These are phyloP conservation scores for Leptographium flavum DNA, from an alignment of 2,329 filamentous ascomycete species.

Conservation along the genomic window DNA sequence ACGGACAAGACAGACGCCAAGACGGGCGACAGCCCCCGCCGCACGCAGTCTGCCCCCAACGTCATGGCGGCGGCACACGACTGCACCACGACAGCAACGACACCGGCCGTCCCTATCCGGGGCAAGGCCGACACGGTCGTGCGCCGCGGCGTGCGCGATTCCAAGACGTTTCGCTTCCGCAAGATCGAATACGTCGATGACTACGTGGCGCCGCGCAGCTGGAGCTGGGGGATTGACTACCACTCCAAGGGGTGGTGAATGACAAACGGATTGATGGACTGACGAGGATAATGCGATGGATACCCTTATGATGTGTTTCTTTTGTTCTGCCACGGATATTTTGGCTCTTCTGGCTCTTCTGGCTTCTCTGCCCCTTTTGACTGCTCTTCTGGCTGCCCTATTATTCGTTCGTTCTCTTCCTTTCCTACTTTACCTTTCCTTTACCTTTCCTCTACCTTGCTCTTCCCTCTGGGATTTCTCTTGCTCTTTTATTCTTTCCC, in stretches of 20 bases:
- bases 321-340: background rate
- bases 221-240: constrained; percentile 5
- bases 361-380: background rate
- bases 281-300: background rate
- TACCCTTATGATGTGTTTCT: background rate
- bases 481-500: too few relatives aligned
- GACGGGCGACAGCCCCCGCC: background rate
- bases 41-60: constrained; percentile 6
- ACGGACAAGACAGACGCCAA: background rate
- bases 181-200: constrained; percentile 4
- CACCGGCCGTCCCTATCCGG: background rate
- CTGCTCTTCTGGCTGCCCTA: background rate
- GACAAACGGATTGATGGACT: too few relatives aligned
- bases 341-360: background rate
- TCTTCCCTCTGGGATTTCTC: too few relatives aligned
- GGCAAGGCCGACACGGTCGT: background rate
- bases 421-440: too few relatives aligned
- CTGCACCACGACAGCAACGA: background rate
- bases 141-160: background rate
- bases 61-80: background rate
- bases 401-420: background rate
- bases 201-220: constrained; percentile 4
- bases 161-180: background rate
- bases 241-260: constrained; percentile 9
- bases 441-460: too few relatives aligned